These are phyloP conservation scores for Thelonectria olida DNA, from an alignment of 2,329 filamentous ascomycete species.

Conservation along the genomic window DNA sequence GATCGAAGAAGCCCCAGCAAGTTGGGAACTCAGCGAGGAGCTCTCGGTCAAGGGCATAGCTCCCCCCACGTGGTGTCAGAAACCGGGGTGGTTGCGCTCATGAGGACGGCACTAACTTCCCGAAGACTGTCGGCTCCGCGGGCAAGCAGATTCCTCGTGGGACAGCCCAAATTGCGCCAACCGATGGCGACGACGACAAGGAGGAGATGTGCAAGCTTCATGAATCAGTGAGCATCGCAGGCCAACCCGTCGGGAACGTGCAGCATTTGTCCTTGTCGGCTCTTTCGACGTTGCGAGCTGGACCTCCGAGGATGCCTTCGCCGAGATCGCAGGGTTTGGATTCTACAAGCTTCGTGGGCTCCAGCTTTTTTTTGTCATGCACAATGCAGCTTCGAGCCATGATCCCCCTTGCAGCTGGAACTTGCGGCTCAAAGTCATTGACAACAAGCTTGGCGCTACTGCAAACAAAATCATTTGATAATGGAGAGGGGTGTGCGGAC, in stretches of 20 bases:
- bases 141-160: neutral
- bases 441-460: neutral
- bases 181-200: neutral
- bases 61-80: slow-evolving; percentile 35
- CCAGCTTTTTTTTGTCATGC: slow-evolving; percentile 39
- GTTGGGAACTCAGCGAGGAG: neutral
- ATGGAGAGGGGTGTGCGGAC: slow-evolving; percentile 4
- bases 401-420: slow-evolving; percentile 36
- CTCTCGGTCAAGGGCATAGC: slow-evolving; percentile 15
- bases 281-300: slow-evolving; percentile 9
- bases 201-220: neutral
- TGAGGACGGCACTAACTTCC: slow-evolving; percentile 17
- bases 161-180: slow-evolving; percentile 16
- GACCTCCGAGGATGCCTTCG: slow-evolving; percentile 24
- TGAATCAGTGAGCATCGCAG: neutral
- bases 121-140: slow-evolving; percentile 20
- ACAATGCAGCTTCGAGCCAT: slow-evolving; percentile 30
- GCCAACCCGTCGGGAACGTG: slow-evolving; percentile 6
- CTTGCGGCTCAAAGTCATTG: slow-evolving; percentile 34
- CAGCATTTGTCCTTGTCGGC: neutral
- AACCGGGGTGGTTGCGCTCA: slow-evolving; percentile 20
- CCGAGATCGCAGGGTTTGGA: slow-evolving; percentile 37
- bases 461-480: slow-evolving; percentile 7
- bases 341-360: slow-evolving; percentile 39
- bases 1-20: neutral